phyloP scores from a whole-genome alignment of 139 green algal species.

The Ulvella scutata region DNA sequence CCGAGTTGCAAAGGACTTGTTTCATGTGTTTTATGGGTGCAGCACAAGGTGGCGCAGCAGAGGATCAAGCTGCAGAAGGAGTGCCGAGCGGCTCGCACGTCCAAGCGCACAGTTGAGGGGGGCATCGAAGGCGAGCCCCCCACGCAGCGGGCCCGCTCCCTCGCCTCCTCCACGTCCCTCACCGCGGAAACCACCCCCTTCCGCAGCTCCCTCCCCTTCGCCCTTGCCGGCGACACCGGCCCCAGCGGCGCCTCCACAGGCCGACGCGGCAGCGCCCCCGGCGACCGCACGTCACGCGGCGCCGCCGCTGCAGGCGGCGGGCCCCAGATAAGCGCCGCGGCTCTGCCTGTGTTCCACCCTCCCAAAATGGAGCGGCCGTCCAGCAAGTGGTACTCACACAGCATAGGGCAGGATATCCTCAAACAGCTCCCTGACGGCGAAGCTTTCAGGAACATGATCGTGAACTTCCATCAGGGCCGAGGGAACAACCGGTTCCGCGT shows the following conservation, averaged over 20 bases:
- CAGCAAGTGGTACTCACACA: background rate
- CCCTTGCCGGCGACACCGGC: background rate
- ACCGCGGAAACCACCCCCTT: background rate
- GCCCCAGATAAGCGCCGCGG: background rate
- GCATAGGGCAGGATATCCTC: background rate
- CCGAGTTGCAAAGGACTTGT: no score
- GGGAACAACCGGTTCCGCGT: background rate
- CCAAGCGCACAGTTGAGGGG: background rate
- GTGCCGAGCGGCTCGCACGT: background rate
- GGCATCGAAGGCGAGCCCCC: background rate
- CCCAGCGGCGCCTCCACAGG: no score
- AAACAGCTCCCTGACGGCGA: background rate
- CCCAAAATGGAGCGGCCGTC: background rate
- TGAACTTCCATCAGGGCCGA: background rate
- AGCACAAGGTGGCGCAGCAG: background rate
- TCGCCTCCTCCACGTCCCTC: background rate
- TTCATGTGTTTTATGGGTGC: no score
- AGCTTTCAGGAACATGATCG: background rate
- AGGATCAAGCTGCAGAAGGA: background rate
- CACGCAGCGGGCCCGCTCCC: background rate
- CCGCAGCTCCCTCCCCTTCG: background rate
- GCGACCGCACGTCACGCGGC: background rate
- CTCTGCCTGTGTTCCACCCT: background rate
- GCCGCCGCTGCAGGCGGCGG: background rate
- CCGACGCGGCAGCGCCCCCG: background rate